Base-by-base conservation (phyloP, 1,284 basidiomycete species). In the Boletus coffeatus region DNA sequence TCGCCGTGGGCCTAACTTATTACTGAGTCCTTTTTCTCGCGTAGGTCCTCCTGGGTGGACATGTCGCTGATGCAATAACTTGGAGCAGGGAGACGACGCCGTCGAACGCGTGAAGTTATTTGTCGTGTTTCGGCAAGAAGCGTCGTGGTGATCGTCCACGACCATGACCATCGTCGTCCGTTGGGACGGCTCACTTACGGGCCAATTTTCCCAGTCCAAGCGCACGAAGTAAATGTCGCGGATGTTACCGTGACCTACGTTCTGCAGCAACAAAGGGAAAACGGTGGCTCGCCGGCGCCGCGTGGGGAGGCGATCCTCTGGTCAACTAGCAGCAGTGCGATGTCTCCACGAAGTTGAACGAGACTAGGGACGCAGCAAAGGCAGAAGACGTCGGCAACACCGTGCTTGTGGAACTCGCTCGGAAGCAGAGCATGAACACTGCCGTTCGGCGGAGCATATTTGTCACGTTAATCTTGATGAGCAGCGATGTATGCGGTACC, bases 231-330 rank as follows among this genome's bases (percentile, higher is more conserved):
- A 67, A 56, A 6, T 39, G 0, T 80, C 97, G 8, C 89, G 93
- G 2, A 86, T 96, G 1, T 87, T 88, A 99, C 21, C 21, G 21
- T 25, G 21, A 25, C 74, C 81, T 99, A 9, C 89, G 87, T 63
- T 85, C 88, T 1, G 91, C 94, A 0, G 88, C 92, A 62, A 90
- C 84, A 36, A 92, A 89, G 71, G 97, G 97, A 3, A 97, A 96
- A 77, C 98, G 97, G 97, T 99, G 97, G 97, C 81, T 98, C 2
- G 93, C 98, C 46, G 97, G 96, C 32, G 94, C 96, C 1, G 96
- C 93, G 1, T 99, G 96, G 97, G 84, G 85, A 34, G 96, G 96
- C 1, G 90, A 98, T 70, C 93, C 94, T 3, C 81, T 98, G 1
- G 81, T 89, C 29, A 90, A 94, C 62, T 1, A 46, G 16, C 83